Conservation (phyloP, 129 eudicot species). For the Lactuca saligna region DNA sequence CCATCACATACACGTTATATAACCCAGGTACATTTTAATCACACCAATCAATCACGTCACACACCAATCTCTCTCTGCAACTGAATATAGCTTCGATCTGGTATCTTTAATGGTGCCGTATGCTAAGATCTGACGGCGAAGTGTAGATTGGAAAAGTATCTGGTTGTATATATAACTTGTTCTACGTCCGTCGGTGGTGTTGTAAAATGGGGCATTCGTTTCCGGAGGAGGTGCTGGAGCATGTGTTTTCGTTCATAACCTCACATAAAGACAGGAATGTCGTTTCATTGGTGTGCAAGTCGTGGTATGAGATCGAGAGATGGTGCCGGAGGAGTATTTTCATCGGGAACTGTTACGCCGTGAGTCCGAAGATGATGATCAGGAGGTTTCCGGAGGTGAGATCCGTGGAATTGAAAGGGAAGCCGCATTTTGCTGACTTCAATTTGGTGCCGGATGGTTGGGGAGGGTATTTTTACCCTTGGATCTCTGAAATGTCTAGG, state of each 20-base stretch:
- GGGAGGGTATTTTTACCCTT: conserved; percentile 79
- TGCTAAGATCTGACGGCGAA: conserved; percentile 27
- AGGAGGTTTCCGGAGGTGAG: conserved; percentile 79
- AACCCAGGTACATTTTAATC: conserved; percentile 43
- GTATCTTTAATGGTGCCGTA: conserved; percentile 23
- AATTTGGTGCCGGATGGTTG: conserved; percentile 92
- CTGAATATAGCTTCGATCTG: conserved; percentile 22
- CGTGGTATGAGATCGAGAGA: conserved; percentile 90
- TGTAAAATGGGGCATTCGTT: conserved; percentile 51
- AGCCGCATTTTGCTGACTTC: conserved; percentile 96
- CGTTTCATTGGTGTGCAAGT: conserved; percentile 78
- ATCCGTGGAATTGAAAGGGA: conserved; percentile 76
- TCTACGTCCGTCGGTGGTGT: conserved; percentile 4
- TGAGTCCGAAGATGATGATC: conserved; percentile 60
- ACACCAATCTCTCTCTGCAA: conserved; percentile 14
- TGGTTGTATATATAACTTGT: background rate
- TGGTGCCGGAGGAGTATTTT: conserved; percentile 73
- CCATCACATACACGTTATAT: conserved; percentile 22
- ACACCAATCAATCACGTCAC: conserved; percentile 39
- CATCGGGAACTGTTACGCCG: conserved; percentile 87
- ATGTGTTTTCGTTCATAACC: conserved; percentile 61
- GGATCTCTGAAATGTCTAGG: conserved; percentile 64
- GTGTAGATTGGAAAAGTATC: background rate
- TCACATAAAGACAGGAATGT: conserved; percentile 66
- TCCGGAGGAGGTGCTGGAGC: conserved; percentile 82